Evolutionary conservation across 352 stramenopile species (phyloP).

Genomic region (Plasmopara muralis): DNA sequence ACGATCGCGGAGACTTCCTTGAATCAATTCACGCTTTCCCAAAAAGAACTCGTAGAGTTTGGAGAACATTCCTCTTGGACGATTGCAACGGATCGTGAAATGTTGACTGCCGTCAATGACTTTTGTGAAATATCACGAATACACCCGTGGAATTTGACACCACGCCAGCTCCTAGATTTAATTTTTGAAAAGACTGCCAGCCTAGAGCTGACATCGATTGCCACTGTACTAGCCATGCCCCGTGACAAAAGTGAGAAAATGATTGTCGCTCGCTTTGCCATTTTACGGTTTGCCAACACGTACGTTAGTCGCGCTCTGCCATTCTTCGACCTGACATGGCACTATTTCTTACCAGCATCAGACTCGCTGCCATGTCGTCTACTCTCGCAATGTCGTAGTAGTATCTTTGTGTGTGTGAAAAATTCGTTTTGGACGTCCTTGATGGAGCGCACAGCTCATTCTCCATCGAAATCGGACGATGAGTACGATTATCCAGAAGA

Average conservation of each 20-base stretch:
- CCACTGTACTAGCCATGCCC: conserved; percentile 9
- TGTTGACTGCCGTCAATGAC: conserved; percentile 41
- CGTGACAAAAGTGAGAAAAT: conserved; percentile 14
- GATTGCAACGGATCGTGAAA: conserved; percentile 29
- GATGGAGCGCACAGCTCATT: conserved; percentile 70
- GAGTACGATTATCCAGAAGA: conserved; percentile 91
- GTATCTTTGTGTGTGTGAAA: conserved; percentile 76
- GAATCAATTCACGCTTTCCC: conserved; percentile 5
- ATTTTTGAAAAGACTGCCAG: conserved; percentile 19
- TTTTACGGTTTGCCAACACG: conserved; percentile 72
- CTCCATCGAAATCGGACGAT: conserved; percentile 76
- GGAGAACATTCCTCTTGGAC: conserved; percentile 37
- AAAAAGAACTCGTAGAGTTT: conserved; percentile 21
- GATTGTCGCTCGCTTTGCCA: conserved; percentile 46
- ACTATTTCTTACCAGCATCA: conserved; percentile 44
- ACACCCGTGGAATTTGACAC: conserved; percentile 60
- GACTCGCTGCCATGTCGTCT: conserved; percentile 33
- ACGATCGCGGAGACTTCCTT: background rate
- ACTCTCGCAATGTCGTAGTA: conserved; percentile 53
- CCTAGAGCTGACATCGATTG: conserved; percentile 13
- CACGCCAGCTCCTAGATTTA: conserved; percentile 27
- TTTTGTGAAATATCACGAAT: conserved; percentile 45
- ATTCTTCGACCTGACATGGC: conserved; percentile 78
- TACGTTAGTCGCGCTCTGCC: conserved; percentile 54
- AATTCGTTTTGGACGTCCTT: conserved; percentile 64